phyloP scores from a whole-genome alignment of 805 yeast genomes.

The Pichia kluyveri region DNA sequence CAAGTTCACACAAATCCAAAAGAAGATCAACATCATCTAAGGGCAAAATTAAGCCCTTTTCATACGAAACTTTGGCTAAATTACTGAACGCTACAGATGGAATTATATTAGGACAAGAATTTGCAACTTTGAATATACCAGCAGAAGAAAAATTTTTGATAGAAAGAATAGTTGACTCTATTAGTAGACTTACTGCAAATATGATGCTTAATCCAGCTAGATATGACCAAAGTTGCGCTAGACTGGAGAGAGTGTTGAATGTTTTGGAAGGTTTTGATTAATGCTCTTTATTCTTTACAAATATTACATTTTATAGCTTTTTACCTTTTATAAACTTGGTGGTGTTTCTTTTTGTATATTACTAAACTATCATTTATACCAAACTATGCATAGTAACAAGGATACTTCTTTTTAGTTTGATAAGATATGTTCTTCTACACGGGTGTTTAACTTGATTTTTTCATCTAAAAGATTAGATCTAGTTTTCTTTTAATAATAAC shows the following conservation, averaged over 20 bases:
- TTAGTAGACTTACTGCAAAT: constrained; percentile 80
- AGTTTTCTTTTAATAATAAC: neutral
- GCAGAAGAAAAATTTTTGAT: constrained; percentile 67
- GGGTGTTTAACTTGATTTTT: too few relatives aligned
- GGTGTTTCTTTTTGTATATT: neutral
- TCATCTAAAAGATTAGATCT: too few relatives aligned
- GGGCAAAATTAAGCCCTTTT: constrained; percentile 25
- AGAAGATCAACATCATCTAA: constrained; percentile 7
- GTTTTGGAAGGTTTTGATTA: constrained; percentile 73
- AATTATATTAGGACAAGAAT: constrained; percentile 58
- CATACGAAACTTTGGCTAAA: constrained; percentile 37
- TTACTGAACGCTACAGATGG: constrained; percentile 52
- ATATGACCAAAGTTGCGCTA: constrained; percentile 67
- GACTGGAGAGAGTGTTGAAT: constrained; percentile 73
- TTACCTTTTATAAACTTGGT: neutral
- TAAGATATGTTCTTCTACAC: too few relatives aligned
- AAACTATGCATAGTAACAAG: too few relatives aligned
- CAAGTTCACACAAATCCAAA: constrained; percentile 5
- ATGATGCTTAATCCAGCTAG: constrained; percentile 81
- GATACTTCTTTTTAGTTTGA: too few relatives aligned
- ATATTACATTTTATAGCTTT: neutral
- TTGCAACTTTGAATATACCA: constrained; percentile 65
- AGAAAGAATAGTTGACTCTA: constrained; percentile 78
- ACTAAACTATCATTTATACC: too few relatives aligned
- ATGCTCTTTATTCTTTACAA: neutral